Percentiles rank a stretch among this genome's conserved stretches.
phyloP scores from a whole-genome alignment of 2,329 filamentous ascomycete genomes.

The Colletotrichum musae region DNA sequence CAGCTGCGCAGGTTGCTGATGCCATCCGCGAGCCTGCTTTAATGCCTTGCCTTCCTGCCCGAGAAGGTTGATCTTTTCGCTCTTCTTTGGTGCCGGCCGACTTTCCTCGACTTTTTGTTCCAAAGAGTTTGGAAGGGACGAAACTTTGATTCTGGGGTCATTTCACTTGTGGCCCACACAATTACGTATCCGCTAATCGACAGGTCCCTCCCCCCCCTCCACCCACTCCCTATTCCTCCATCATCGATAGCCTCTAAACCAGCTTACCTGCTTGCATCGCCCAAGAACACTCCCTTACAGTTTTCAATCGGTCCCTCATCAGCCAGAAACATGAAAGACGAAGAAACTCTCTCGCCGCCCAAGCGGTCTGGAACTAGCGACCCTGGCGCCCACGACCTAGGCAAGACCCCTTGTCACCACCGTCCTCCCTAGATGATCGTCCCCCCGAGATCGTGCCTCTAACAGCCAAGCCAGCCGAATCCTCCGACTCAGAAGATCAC shows the following conservation, averaged over 20 bases:
- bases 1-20: slow-evolving; percentile 28
- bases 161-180: slow-evolving; percentile 33
- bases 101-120: slow-evolving; percentile 14
- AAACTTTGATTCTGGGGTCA: slow-evolving; percentile 25
- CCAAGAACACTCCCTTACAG: slow-evolving; percentile 13
- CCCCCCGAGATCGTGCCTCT: slow-evolving; percentile 40
- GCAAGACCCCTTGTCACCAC: slow-evolving; percentile 52
- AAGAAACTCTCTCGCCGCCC: slow-evolving; percentile 58
- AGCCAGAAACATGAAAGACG: slow-evolving; percentile 47
- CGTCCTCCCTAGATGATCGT: slow-evolving; percentile 17
- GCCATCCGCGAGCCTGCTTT: slow-evolving; percentile 22
- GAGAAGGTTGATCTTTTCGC: slow-evolving; percentile 15
- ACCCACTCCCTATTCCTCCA: slow-evolving; percentile 39
- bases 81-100: slow-evolving; percentile 22
- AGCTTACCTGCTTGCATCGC: slow-evolving; percentile 13
- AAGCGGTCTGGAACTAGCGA: slow-evolving; percentile 61
- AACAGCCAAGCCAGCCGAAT: slow-evolving; percentile 55
- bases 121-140: neutral
- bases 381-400: slow-evolving; percentile 72
- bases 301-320: slow-evolving; percentile 5
- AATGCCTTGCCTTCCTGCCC: slow-evolving; percentile 18
- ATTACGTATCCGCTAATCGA: slow-evolving; percentile 42
- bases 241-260: slow-evolving; percentile 27
- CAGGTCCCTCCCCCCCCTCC: slow-evolving; percentile 35
- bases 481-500: slow-evolving; percentile 78